Evolutionary conservation across 306 rosid genomes (phyloP).

Genomic region (Quercus gilva): DNA sequence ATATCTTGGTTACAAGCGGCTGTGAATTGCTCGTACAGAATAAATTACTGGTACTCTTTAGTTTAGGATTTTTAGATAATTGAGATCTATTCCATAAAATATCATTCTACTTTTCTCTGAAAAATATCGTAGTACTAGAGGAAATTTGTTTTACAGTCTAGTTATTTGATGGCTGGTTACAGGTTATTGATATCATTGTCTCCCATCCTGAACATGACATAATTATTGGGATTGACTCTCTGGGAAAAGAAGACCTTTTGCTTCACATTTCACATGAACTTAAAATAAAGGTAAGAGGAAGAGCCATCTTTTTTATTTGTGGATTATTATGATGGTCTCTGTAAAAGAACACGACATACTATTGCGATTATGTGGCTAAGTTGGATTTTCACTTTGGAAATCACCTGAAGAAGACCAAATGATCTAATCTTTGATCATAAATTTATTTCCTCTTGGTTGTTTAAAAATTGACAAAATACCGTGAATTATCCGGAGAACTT

Average conservation of each 20-base stretch:
- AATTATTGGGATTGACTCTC: slow-evolving; percentile 59
- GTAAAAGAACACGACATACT: neutral
- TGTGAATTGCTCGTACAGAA: too few species aligned
- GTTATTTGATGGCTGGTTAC: slow-evolving; percentile 23
- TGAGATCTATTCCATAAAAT: neutral
- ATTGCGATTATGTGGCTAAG: neutral
- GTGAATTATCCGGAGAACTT: neutral
- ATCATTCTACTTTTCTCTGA: neutral
- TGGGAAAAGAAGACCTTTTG: slow-evolving; percentile 77
- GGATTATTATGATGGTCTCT: neutral
- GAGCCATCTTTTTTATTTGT: neutral
- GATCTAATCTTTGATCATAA: neutral
- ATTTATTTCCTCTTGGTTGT: neutral
- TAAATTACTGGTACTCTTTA: neutral
- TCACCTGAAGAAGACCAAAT: neutral
- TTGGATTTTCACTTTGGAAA: neutral
- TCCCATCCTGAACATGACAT: slow-evolving; percentile 71
- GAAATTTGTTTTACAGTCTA: neutral
- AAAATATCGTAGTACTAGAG: neutral
- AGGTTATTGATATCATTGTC: slow-evolving; percentile 55
- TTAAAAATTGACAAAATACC: neutral
- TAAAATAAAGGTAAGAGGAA: slow-evolving; percentile 45
- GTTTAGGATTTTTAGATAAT: neutral
- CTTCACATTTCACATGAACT: slow-evolving; percentile 52
- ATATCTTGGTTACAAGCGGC: too few species aligned